Evolutionary conservation across 1,284 basidiomycete genomes (phyloP).

Genomic region (Trichosporon sp.): DNA sequence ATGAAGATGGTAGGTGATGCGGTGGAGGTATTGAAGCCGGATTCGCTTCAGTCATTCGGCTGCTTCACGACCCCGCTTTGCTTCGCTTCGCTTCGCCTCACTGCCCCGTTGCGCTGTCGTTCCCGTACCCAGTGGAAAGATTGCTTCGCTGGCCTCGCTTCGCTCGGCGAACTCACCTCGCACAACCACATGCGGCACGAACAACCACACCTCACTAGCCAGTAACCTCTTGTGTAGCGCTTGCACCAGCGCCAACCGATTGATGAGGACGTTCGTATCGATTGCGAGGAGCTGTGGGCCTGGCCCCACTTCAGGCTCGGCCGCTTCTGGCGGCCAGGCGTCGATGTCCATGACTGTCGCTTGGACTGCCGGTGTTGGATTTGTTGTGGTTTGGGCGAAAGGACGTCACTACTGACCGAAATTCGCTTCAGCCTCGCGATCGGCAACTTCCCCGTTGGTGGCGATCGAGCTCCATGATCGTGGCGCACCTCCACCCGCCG

Average conservation of each 20-base stretch:
- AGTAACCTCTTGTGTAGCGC: slow-evolving; percentile 3
- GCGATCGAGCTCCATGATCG: no score
- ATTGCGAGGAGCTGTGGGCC: background rate
- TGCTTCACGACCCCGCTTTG: no score
- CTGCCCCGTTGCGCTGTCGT: no score
- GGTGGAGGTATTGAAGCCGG: no score
- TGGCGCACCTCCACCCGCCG: background rate
- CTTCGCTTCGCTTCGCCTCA: no score
- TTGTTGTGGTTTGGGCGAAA: background rate
- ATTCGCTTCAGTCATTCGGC: no score
- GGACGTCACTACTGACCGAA: background rate
- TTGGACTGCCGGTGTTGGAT: no score
- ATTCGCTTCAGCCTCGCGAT: background rate
- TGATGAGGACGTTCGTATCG: slow-evolving; percentile 13
- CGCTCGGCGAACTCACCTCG: background rate
- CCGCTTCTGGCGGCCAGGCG: background rate
- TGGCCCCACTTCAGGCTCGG: background rate
- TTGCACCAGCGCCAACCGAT: slow-evolving; percentile 2
- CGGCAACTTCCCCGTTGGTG: background rate
- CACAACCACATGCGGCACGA: slow-evolving; percentile 4
- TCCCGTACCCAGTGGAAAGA: no score
- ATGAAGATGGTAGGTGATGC: no score
- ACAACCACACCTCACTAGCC: background rate
- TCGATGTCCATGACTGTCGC: background rate
- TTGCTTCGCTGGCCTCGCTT: background rate